Evolutionary conservation across 2,329 filamentous ascomycete species (phyloP).

Genomic region (Colletotrichum liriopes): DNA sequence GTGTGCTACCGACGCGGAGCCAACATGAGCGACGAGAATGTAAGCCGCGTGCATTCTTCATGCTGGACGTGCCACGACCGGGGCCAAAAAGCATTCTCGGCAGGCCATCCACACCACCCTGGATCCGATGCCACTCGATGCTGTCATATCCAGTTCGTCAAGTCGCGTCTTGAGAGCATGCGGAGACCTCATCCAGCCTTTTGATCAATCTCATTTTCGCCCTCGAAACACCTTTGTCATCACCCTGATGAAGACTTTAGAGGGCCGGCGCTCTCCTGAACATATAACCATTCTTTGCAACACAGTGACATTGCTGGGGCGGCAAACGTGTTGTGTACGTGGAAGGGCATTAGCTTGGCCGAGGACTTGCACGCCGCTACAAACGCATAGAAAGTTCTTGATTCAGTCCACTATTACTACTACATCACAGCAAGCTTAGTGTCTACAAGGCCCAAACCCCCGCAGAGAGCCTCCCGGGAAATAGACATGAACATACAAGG

Average conservation of each 20-base stretch:
- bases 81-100: slow-evolving; percentile 14
- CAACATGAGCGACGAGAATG: slow-evolving; percentile 9
- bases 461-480: slow-evolving; percentile 5
- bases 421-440: slow-evolving; percentile 15
- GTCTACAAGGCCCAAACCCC: slow-evolving; percentile 20
- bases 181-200: slow-evolving; percentile 5
- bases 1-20: background rate
- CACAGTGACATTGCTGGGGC: background rate
- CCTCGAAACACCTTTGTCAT: slow-evolving; percentile 6
- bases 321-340: background rate
- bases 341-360: background rate
- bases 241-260: slow-evolving; percentile 7
- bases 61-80: background rate
- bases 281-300: background rate
- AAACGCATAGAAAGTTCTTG: background rate
- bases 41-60: slow-evolving; percentile 22
- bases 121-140: slow-evolving; percentile 13
- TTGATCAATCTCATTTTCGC: slow-evolving; percentile 16
- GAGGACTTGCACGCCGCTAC: too few relatives aligned
- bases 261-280: background rate
- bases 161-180: slow-evolving; percentile 14
- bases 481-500: background rate
- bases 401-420: background rate
- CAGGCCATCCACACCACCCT: background rate
- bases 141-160: slow-evolving; percentile 21